phyloP scores from a whole-genome alignment of 768 basidiomycete genomes.

The Vararia minispora region DNA sequence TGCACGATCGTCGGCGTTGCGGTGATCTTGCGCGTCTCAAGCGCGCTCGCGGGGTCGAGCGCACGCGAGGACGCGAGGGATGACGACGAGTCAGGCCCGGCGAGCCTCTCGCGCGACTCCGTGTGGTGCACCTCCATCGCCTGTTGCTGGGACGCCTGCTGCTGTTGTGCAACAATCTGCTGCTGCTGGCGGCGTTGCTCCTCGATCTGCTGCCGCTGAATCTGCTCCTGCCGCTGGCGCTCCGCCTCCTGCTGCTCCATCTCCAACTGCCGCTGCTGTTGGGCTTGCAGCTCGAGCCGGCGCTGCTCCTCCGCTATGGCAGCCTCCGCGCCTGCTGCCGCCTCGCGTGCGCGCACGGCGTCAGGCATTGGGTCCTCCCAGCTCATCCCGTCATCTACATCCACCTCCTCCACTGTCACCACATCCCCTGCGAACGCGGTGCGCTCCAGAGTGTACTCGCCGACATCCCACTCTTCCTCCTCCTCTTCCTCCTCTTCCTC shows the following conservation, averaged over 20 bases:
- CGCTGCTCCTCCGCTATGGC: slow-evolving; percentile 20
- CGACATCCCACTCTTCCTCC: slow-evolving; percentile 54
- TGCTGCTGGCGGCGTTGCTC: slow-evolving; percentile 15
- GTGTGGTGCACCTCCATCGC: slow-evolving; percentile 29
- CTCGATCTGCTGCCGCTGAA: slow-evolving; percentile 19
- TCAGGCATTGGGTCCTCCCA: slow-evolving; percentile 72
- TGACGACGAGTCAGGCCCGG: slow-evolving; percentile 20
- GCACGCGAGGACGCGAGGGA: slow-evolving; percentile 20
- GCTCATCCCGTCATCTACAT: slow-evolving; percentile 75
- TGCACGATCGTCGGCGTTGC: slow-evolving; percentile 68
- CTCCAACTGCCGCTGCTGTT: slow-evolving; percentile 12
- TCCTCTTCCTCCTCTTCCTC: slow-evolving; percentile 47
- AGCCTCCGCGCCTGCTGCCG: slow-evolving; percentile 20
- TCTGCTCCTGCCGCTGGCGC: slow-evolving; percentile 21
- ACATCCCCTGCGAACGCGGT: slow-evolving; percentile 47
- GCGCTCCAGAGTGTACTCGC: slow-evolving; percentile 62
- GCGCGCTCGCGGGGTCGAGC: slow-evolving; percentile 57
- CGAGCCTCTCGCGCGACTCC: slow-evolving; percentile 38
- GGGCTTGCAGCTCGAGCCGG: slow-evolving; percentile 20
- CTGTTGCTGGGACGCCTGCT: slow-evolving; percentile 10
- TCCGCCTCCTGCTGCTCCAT: slow-evolving; percentile 6
- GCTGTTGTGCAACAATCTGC: slow-evolving; percentile 6
- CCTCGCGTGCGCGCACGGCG: slow-evolving; percentile 27
- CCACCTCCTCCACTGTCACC: slow-evolving; percentile 41
- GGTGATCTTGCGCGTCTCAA: slow-evolving; percentile 67